Evolutionary conservation across 148 eudicot genomes (phyloP).

Genomic region (Vaccinium macrocarpon): DNA sequence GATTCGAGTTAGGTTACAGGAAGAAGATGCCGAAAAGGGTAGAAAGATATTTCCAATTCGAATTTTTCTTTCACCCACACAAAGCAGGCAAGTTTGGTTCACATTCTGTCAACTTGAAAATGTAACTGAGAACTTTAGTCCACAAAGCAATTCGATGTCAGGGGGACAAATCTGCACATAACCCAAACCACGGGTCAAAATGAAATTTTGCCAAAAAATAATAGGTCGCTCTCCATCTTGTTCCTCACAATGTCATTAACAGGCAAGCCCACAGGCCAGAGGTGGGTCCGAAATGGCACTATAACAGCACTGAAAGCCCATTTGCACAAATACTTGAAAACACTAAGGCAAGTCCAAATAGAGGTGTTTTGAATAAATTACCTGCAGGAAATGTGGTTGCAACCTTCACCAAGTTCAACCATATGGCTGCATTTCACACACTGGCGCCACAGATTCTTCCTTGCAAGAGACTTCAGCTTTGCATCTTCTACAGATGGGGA

Average conservation of each 20-base stretch:
- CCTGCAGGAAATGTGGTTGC: slow-evolving; percentile 92
- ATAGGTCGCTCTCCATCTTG: not conserved
- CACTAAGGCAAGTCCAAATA: not conserved
- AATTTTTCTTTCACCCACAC: too few species aligned
- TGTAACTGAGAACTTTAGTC: too few species aligned
- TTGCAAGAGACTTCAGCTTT: slow-evolving; percentile 57
- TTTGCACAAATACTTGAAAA: not conserved
- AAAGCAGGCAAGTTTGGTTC: too few species aligned
- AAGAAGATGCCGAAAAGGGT: too few species aligned
- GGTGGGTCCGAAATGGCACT: not conserved
- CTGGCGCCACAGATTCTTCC: slow-evolving; percentile 61
- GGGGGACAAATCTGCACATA: too few species aligned
- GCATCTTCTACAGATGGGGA: slow-evolving; percentile 40
- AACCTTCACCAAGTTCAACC: slow-evolving; percentile 72
- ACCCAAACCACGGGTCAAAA: too few species aligned
- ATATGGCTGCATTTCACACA: slow-evolving; percentile 73
- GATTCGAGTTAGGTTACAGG: too few species aligned
- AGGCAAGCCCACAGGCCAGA: not conserved
- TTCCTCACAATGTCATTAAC: not conserved
- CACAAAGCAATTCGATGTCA: too few species aligned
- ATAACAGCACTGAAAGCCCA: not conserved
- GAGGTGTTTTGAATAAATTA: slow-evolving; percentile 22
- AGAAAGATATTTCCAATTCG: too few species aligned
- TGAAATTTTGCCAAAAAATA: too few species aligned
- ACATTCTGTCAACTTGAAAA: too few species aligned